Conservation (phyloP, 768 basidiomycete genomes). For the Neoboletus brunneissimus region DNA sequence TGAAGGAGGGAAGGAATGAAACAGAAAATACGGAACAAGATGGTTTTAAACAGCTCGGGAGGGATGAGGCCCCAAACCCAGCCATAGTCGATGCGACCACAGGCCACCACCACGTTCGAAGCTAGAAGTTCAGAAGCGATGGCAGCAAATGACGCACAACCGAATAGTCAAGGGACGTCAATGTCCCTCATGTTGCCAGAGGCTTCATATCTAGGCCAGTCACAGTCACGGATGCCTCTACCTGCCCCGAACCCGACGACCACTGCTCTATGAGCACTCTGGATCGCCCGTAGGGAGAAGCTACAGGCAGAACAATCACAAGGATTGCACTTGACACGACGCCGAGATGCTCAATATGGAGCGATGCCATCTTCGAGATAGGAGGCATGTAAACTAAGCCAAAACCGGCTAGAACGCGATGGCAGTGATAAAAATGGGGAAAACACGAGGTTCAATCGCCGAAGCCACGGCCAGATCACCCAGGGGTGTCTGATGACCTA, state of each 20-base stretch:
- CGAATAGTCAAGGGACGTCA: background rate
- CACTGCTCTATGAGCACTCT: background rate
- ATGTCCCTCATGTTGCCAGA: background rate
- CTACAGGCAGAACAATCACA: background rate
- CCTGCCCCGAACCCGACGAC: background rate
- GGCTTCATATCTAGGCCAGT: background rate
- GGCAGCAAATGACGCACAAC: background rate
- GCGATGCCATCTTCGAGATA: background rate
- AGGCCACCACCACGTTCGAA: conserved; percentile 1
- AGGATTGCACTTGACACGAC: background rate
- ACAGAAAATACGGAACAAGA: background rate
- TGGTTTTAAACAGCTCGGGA: background rate
- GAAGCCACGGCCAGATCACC: too few species aligned
- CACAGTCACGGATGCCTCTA: background rate
- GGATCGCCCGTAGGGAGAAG: background rate
- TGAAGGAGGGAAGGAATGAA: background rate
- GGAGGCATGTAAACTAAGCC: background rate
- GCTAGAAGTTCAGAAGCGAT: conserved; percentile 11
- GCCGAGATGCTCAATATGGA: background rate
- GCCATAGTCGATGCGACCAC: background rate
- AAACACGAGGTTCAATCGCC: conserved; percentile 1
- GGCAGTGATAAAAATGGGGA: background rate
- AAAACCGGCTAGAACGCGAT: background rate
- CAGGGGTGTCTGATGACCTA: background rate
- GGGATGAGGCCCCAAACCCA: background rate